Evolutionary conservation across 2,329 filamentous ascomycete species (phyloP).

Genomic region (Phialophora verrucosa): DNA sequence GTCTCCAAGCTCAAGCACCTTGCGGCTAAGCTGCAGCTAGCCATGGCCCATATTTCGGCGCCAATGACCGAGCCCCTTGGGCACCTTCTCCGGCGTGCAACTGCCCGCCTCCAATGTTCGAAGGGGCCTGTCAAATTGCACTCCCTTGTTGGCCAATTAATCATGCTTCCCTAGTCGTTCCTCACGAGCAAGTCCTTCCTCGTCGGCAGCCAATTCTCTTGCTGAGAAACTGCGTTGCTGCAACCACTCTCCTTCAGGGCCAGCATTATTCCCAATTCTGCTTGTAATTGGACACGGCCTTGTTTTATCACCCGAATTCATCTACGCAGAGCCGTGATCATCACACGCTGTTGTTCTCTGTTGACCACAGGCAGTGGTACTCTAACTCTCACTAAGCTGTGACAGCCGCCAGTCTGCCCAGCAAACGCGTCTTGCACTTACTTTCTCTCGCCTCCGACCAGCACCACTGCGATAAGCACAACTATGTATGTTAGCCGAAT

Average conservation of each 20-base stretch:
- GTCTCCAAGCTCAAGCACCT: slow-evolving; percentile 6
- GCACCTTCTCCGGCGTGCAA: background rate
- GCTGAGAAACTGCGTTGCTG: slow-evolving; percentile 17
- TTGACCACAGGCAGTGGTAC: slow-evolving; percentile 11
- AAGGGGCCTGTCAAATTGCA: slow-evolving; percentile 25
- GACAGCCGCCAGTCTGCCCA: slow-evolving; percentile 7
- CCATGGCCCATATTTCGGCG: slow-evolving; percentile 10
- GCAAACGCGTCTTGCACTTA: slow-evolving; percentile 13
- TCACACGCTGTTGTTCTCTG: slow-evolving; percentile 24
- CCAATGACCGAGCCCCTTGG: background rate
- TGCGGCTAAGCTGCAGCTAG: slow-evolving; percentile 18
- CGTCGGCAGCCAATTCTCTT: slow-evolving; percentile 2
- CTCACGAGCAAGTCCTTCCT: slow-evolving; percentile 1
- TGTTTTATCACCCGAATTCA: slow-evolving; percentile 32
- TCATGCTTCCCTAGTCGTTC: slow-evolving; percentile 1
- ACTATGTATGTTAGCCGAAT: slow-evolving; percentile 21
- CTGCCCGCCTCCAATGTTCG: background rate
- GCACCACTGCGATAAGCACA: background rate
- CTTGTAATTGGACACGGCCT: slow-evolving; percentile 25
- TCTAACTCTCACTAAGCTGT: background rate
- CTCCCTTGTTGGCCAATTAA: slow-evolving; percentile 8
- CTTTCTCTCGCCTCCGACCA: slow-evolving; percentile 11
- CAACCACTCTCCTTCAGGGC: slow-evolving; percentile 30
- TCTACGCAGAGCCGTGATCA: slow-evolving; percentile 30
- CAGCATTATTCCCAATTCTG: slow-evolving; percentile 21